phyloP scores from a whole-genome alignment of 768 basidiomycete species.

The Mycena kentingensis region DNA sequence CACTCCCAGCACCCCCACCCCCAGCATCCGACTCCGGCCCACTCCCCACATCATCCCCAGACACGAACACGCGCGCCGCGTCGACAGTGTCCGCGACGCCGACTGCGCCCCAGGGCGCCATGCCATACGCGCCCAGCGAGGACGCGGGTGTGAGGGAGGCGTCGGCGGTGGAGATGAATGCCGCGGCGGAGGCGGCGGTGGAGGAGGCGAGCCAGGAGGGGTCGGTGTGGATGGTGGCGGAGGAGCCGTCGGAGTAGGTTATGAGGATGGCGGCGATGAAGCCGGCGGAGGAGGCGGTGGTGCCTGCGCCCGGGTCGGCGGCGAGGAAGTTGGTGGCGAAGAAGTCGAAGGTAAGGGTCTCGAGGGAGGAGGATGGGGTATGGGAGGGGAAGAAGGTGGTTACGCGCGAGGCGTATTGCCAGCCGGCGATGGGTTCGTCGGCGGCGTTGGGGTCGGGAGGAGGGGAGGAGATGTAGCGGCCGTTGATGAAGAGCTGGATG shows the following conservation, averaged over 20 bases:
- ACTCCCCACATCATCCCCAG: background rate
- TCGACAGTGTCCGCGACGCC: background rate
- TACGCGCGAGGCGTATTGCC: background rate
- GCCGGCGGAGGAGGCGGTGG: background rate
- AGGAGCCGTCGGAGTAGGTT: background rate
- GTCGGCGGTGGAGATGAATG: background rate
- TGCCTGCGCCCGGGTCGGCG: background rate
- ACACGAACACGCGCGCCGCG: background rate
- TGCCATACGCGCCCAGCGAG: background rate
- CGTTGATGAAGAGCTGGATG: background rate
- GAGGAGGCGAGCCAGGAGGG: background rate
- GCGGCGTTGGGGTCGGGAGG: background rate
- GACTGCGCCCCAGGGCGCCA: background rate
- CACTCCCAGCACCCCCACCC: too few relatives aligned
- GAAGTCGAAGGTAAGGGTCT: constrained; percentile 1
- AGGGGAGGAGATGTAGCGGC: background rate
- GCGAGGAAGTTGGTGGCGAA: background rate
- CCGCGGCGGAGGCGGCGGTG: background rate
- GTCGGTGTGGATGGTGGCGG: background rate
- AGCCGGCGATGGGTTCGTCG: background rate
- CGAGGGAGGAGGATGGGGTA: background rate
- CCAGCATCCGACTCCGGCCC: too few relatives aligned
- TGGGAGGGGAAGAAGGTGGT: background rate
- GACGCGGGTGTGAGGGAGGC: background rate
- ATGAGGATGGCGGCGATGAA: background rate